Evolutionary conservation across 2,329 filamentous ascomycete species (phyloP).

Genomic region (Penicillium digitatum): DNA sequence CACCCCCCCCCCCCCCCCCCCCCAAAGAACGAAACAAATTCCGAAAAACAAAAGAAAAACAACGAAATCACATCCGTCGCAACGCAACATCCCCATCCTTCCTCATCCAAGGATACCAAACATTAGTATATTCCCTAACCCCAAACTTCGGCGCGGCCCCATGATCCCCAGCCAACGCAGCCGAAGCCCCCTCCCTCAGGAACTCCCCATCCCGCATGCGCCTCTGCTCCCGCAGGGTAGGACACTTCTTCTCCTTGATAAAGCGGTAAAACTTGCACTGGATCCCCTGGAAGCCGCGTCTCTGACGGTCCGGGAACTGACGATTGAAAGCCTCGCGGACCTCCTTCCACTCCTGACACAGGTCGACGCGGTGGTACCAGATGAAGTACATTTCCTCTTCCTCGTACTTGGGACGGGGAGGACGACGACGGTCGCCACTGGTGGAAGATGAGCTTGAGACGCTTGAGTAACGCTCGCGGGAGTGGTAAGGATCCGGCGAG

Average conservation of each 20-base stretch:
- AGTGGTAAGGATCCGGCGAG: constrained; percentile 35
- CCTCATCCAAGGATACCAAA: constrained; percentile 46
- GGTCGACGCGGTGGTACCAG: constrained; percentile 49
- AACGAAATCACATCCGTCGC: neutral
- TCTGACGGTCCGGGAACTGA: constrained; percentile 42
- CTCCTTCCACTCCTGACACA: constrained; percentile 46
- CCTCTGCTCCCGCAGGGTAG: constrained; percentile 43
- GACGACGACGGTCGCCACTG: constrained; percentile 37
- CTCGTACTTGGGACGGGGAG: constrained; percentile 46
- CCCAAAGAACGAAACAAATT: neutral
- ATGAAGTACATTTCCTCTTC: constrained; percentile 49
- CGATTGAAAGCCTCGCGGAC: constrained; percentile 44
- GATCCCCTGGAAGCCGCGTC: constrained; percentile 44
- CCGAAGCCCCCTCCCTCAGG: constrained; percentile 28
- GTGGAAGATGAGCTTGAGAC: constrained; percentile 40
- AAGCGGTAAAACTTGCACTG: constrained; percentile 52
- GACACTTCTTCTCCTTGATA: constrained; percentile 44
- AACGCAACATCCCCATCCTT: constrained; percentile 15
- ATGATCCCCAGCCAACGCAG: constrained; percentile 19
- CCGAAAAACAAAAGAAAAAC: neutral
- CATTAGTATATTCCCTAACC: constrained; percentile 33
- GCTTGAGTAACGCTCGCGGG: constrained; percentile 40
- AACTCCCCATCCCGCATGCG: constrained; percentile 41
- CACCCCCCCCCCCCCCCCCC: constrained; percentile 4
- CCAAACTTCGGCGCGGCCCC: neutral